These are phyloP conservation scores for Acanthamoeba castellanii DNA, from an alignment of 208 protist species.

Conservation along the genomic window DNA sequence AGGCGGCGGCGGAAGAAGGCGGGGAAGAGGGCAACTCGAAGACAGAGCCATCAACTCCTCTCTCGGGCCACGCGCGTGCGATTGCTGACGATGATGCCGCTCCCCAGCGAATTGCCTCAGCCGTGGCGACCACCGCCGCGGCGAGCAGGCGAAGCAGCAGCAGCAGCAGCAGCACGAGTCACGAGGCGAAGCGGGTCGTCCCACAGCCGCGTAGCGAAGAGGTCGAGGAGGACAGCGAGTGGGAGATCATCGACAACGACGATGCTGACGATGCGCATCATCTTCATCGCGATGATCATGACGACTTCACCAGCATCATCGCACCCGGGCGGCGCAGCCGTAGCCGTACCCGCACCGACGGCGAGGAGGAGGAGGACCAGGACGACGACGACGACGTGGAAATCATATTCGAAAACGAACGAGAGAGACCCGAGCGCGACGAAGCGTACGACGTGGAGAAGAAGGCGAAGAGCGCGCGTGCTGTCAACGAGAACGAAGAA, in stretches of 20 bases:
- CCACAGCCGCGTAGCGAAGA: background rate
- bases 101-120: background rate
- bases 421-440: too few relatives aligned
- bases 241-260: slow-evolving; percentile 42
- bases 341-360: too few relatives aligned
- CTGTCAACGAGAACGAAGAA: slow-evolving; percentile 6
- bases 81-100: background rate
- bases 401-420: too few relatives aligned
- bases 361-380: too few relatives aligned
- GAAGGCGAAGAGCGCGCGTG: too few relatives aligned
- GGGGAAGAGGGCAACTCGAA: background rate
- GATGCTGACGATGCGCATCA: too few relatives aligned
- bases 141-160: background rate
- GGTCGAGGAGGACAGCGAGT: background rate
- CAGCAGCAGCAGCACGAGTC: background rate
- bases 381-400: too few relatives aligned
- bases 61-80: background rate
- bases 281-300: too few relatives aligned
- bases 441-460: too few relatives aligned
- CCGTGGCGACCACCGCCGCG: background rate
- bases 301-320: too few relatives aligned
- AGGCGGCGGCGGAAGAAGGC: background rate
- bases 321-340: too few relatives aligned
- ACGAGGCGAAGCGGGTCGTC: background rate
- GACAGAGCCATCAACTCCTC: background rate